Evolutionary conservation across 164 flowering plant species (phyloP), one percentile per base, ranked within the genome.

Genomic region (Magnolia changhungtana): DNA sequence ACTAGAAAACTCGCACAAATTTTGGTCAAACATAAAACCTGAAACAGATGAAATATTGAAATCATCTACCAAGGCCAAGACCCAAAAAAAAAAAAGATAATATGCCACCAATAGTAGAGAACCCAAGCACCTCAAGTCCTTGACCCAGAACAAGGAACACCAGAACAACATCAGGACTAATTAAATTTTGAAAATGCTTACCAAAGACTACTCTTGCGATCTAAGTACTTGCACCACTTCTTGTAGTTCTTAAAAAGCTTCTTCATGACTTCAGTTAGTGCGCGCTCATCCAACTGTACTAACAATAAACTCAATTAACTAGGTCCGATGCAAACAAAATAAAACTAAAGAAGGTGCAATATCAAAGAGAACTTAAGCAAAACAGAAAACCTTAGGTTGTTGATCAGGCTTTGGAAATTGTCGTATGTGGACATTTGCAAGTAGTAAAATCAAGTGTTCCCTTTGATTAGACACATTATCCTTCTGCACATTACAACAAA

Each of bases 191-290:
- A 66, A 69, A 78, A 79, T 24, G n/a, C 91, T 86, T 76, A 96
- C 99, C 99, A 96, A 64, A 96, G 97, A 81, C 99, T 96, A 79
- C 99, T 96, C 83, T 91, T 96, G 68, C 98, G 91, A 69, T 83
- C 96, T 86, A 96, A 83, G 75, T 89, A 96, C 77, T 89, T 96
- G 93, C 99, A 96, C 99, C 99, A 96, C 75, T 88, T 92, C 78
- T 92, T 96, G 86, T 96, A 96, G 82, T 88, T 94, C 86, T 94
- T 96, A 78, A 96, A 96, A 64, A 96, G 92, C 72, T 94, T 96
- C 87, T 91, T 96, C 99, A 96, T 96, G 74, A 96, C 98, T 74
- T 91, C 97, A 69, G 90, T 89, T 66, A 94, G 75, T 67, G 99
- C 98, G 65, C 90, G 89, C 69, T 96, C 98, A 87, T 94, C 99